These are phyloP conservation scores for Neofusicoccum parvum DNA, from an alignment of 2,329 filamentous ascomycete species.

Conservation along the genomic window DNA sequence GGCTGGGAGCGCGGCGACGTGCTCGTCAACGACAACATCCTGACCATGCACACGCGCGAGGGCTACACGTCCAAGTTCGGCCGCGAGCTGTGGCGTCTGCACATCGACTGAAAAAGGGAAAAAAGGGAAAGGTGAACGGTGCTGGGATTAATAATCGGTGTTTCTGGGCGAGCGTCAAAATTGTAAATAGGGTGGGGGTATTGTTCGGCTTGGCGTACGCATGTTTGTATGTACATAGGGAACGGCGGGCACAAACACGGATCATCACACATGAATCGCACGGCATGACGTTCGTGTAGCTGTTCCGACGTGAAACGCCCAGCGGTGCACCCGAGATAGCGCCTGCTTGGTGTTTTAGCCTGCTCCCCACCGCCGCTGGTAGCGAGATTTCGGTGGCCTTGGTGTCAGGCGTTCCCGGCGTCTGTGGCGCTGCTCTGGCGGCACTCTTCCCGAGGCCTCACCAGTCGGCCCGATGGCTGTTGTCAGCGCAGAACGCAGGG, in stretches of 20 bases:
- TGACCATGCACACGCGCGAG: constrained; percentile 51
- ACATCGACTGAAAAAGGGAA: constrained; percentile 11
- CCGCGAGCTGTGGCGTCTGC: constrained; percentile 22
- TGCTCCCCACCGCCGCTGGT: too few species aligned
- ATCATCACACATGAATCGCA: too few species aligned
- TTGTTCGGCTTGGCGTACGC: too few species aligned
- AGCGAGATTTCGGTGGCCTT: background rate
- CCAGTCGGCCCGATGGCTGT: background rate
- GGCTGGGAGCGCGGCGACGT: constrained; percentile 59
- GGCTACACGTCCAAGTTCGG: constrained; percentile 1
- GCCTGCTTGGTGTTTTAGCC: too few species aligned
- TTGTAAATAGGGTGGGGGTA: too few species aligned
- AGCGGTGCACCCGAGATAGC: too few species aligned
- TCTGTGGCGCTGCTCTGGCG: background rate
- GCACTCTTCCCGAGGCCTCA: background rate
- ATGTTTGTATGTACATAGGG: too few species aligned
- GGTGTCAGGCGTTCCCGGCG: background rate
- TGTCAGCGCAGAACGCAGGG: background rate
- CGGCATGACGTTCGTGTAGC: too few species aligned
- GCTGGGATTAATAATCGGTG: too few species aligned
- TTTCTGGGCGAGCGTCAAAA: too few species aligned
- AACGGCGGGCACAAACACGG: too few species aligned
- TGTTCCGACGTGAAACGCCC: too few species aligned
- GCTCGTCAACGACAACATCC: constrained; percentile 55
- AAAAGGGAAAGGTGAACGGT: background rate